Evolutionary conservation across 2,329 filamentous ascomycete species (phyloP).

Genomic region (Fusarium verrucosum): DNA sequence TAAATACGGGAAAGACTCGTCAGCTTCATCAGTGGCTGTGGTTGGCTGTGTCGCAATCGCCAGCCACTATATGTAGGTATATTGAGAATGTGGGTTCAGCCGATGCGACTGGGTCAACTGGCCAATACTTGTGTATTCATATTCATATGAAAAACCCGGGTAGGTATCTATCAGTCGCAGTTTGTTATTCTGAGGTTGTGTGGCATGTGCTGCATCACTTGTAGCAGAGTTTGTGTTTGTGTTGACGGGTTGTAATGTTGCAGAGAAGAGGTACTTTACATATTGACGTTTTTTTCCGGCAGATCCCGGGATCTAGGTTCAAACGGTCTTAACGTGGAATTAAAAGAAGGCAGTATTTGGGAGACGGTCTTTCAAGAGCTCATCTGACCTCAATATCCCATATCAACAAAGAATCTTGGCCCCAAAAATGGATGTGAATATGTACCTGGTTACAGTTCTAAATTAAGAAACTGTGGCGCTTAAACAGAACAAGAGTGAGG

Average conservation of each 20-base stretch:
- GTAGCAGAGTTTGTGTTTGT: neutral
- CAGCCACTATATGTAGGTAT: constrained; percentile 18
- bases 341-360: neutral
- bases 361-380: neutral
- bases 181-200: neutral
- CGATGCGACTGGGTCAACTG: neutral
- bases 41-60: constrained; percentile 11
- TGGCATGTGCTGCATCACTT: neutral
- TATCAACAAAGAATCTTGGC: constrained; percentile 10
- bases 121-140: too few species aligned
- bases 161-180: neutral
- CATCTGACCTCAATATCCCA: neutral
- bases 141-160: too few species aligned
- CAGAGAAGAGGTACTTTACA: neutral
- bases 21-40: constrained; percentile 29
- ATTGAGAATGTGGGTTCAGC: neutral
- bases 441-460: constrained; percentile 23
- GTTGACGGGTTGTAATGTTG: neutral
- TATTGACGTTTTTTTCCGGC: neutral
- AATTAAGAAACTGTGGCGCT: constrained; percentile 35
- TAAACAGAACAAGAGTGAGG: constrained; percentile 18
- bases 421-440: constrained; percentile 5
- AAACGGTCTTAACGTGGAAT: neutral
- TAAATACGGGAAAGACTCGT: constrained; percentile 32
- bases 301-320: neutral